These are phyloP conservation scores for Magnusiomyces fungicola DNA, from an alignment of 1,139 yeast genomes.

Conservation along the genomic window DNA sequence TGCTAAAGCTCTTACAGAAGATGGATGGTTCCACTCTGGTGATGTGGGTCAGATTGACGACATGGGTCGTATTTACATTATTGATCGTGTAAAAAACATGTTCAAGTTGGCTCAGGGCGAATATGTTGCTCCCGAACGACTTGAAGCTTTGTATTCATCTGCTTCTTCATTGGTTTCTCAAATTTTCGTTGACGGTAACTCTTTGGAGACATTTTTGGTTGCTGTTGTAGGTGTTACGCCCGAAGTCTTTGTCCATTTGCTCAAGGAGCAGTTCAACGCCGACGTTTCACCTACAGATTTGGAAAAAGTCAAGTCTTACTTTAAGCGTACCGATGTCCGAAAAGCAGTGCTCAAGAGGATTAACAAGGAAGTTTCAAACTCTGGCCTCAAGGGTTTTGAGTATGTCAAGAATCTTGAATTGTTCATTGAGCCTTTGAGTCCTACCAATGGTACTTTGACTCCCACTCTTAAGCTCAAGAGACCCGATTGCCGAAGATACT, in stretches of 20 bases:
- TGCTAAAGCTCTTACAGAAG: constrained; percentile 44
- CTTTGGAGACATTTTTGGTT: constrained; percentile 50
- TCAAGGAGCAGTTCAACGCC: constrained; percentile 22
- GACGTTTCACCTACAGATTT: constrained; percentile 22
- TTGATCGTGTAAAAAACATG: constrained; percentile 74
- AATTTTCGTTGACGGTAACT: constrained; percentile 61
- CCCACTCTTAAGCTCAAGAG: constrained; percentile 72
- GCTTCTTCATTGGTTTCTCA: constrained; percentile 47
- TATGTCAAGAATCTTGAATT: constrained; percentile 53
- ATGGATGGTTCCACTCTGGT: constrained; percentile 75
- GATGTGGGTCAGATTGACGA: constrained; percentile 55
- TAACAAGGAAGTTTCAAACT: constrained; percentile 28
- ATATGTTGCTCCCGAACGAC: constrained; percentile 70
- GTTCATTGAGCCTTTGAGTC: constrained; percentile 57
- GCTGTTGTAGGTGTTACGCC: constrained; percentile 59
- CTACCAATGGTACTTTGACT: constrained; percentile 56
- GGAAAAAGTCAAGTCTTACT: constrained; percentile 9
- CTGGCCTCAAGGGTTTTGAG: constrained; percentile 45
- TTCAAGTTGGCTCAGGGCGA: constrained; percentile 78
- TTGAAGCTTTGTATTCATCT: constrained; percentile 57
- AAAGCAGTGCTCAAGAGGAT: constrained; percentile 27
- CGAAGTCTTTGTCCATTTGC: constrained; percentile 27
- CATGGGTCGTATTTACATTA: constrained; percentile 50
- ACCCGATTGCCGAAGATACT: constrained; percentile 47
- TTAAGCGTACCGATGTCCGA: constrained; percentile 21